These are phyloP conservation scores for Rhodomyrtus tomentosa DNA, from an alignment of 345 rosid species.

Conservation along the genomic window DNA sequence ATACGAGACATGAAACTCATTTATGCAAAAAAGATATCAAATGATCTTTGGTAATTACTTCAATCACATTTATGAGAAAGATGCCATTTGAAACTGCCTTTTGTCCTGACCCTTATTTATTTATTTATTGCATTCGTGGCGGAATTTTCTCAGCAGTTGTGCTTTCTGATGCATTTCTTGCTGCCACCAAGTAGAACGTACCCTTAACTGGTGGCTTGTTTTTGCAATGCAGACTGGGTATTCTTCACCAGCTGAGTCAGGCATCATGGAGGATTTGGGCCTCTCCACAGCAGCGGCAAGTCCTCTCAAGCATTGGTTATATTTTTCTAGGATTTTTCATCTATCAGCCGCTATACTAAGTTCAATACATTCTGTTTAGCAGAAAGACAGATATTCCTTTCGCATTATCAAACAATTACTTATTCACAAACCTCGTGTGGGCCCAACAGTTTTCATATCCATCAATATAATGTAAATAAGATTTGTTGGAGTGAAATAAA, in stretches of 20 bases:
- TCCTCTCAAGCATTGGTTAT: neutral
- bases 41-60: neutral
- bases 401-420: too few relatives aligned
- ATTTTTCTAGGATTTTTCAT: neutral
- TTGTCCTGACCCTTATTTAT: neutral
- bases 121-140: neutral
- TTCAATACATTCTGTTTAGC: too few relatives aligned
- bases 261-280: slow-evolving; percentile 7
- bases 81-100: neutral
- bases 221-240: slow-evolving; percentile 1
- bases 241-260: slow-evolving; percentile 6
- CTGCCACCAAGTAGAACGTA: neutral
- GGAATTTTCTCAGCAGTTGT: neutral
- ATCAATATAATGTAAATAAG: too few relatives aligned
- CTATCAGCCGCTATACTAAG: neutral
- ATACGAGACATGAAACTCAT: too few relatives aligned
- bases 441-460: too few relatives aligned
- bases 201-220: neutral
- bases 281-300: slow-evolving; percentile 2
- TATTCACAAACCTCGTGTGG: too few relatives aligned
- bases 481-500: too few relatives aligned
- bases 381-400: too few relatives aligned
- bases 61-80: neutral
- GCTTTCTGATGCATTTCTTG: neutral
- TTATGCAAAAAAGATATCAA: neutral